phyloP scores from a whole-genome alignment of 1,284 basidiomycete genomes.

The Thecaphora thlaspeos region DNA sequence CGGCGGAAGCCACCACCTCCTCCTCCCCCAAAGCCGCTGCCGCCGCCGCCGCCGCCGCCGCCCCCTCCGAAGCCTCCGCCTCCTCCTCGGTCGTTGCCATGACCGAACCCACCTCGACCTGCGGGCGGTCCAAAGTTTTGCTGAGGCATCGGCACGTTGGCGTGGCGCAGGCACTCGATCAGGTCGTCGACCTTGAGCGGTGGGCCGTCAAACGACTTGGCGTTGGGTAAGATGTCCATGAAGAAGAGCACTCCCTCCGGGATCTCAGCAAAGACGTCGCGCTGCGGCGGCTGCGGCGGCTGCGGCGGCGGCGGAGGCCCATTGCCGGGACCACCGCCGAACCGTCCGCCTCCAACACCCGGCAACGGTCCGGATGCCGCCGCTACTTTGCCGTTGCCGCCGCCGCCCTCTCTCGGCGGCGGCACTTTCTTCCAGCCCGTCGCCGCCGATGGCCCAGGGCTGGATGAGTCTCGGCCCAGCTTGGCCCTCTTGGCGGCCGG shows the following conservation, averaged over 20 bases:
- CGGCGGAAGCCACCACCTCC: no score
- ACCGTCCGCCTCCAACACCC: constrained; percentile 2
- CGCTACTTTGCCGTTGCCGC: neutral
- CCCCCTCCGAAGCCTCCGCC: neutral
- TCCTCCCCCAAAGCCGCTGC: neutral
- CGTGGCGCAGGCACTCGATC: constrained; percentile 33
- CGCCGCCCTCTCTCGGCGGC: constrained; percentile 37
- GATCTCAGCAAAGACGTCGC: constrained; percentile 24
- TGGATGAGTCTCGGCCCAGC: constrained; percentile 60
- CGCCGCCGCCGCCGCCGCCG: no score
- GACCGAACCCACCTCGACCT: no score
- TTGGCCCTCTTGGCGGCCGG: constrained; percentile 6
- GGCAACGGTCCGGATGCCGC: neutral
- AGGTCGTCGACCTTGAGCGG: constrained; percentile 38
- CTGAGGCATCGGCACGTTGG: constrained; percentile 25
- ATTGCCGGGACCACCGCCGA: no score
- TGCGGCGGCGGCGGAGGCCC: neutral
- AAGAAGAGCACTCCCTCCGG: constrained; percentile 39
- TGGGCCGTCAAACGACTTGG: constrained; percentile 38
- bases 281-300: constrained; percentile 2
- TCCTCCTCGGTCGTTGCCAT: no score
- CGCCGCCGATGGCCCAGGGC: constrained; percentile 11
- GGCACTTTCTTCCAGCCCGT: constrained; percentile 21
- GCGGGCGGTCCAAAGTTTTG: neutral
- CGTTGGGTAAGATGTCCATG: constrained; percentile 38